Conservation (phyloP, 2,329 filamentous ascomycete species). For the Paradendryphiella salina region DNA sequence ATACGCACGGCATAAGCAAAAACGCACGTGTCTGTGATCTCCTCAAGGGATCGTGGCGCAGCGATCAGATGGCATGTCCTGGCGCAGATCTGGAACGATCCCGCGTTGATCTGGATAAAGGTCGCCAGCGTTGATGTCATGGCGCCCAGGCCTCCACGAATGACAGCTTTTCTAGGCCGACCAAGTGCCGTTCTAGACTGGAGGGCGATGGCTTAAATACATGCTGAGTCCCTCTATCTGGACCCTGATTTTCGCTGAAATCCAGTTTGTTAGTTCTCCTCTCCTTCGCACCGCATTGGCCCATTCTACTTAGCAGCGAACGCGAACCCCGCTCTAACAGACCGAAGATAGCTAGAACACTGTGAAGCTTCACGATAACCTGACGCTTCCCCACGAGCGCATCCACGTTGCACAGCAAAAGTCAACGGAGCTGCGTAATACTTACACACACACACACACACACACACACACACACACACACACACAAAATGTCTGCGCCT, state of each 20-base stretch:
- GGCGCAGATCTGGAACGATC: conserved; percentile 6
- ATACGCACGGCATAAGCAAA: background rate
- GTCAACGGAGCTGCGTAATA: background rate
- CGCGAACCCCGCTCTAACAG: conserved; percentile 8
- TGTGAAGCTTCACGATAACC: conserved; percentile 6
- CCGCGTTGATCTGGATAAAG: conserved; percentile 3
- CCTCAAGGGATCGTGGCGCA: conserved; percentile 6
- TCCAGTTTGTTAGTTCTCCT: background rate
- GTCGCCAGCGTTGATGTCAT: conserved; percentile 12
- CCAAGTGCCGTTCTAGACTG: conserved; percentile 4
- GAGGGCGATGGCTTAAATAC: conserved; percentile 15
- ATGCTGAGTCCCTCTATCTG: conserved; percentile 5
- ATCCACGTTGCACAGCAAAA: conserved; percentile 1
- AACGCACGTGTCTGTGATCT: background rate
- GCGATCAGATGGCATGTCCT: background rate
- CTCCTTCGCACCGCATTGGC: background rate
- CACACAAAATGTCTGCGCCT: conserved; percentile 37
- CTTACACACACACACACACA: conserved; percentile 8
- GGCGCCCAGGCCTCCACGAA: conserved; percentile 1
- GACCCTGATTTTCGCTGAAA: conserved; percentile 12
- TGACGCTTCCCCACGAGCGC: background rate
- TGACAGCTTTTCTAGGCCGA: conserved; percentile 8
- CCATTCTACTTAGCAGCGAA: conserved; percentile 5
- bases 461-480: conserved; percentile 13
- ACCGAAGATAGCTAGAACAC: conserved; percentile 7